These are phyloP conservation scores for Fusarium falciforme DNA, from an alignment of 2,329 filamentous ascomycete species.

Conservation along the genomic window DNA sequence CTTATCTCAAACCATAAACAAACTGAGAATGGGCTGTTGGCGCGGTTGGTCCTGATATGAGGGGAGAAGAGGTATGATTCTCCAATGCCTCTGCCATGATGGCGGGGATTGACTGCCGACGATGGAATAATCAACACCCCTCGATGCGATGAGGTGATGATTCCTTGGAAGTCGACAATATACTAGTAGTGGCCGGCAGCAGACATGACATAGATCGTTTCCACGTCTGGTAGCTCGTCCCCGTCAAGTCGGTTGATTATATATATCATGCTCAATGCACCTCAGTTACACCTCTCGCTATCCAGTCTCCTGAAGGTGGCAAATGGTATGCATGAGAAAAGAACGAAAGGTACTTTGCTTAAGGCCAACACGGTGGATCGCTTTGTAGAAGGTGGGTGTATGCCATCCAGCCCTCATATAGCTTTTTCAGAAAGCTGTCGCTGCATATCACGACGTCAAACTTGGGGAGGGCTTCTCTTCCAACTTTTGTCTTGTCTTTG, in stretches of 20 bases:
- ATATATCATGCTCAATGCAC: neutral
- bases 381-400: neutral
- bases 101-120: too few relatives aligned
- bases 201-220: neutral
- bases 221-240: neutral
- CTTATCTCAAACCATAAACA: neutral
- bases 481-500: neutral
- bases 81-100: neutral
- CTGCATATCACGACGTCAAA: neutral
- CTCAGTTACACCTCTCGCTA: too few relatives aligned
- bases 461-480: neutral
- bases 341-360: neutral
- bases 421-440: neutral
- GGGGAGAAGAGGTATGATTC: neutral
- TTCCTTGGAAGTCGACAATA: neutral
- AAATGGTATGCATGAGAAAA: too few relatives aligned
- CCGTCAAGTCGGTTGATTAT: neutral
- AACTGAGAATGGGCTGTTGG: neutral
- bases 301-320: too few relatives aligned
- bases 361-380: too few relatives aligned
- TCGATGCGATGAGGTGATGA: too few relatives aligned
- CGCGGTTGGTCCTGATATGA: neutral
- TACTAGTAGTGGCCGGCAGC: neutral
- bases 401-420: neutral
- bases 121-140: neutral